Evolutionary conservation across 2,329 filamentous ascomycete genomes (phyloP), one percentile per base, ranked within the genome.

Genomic region (Arthroderma sp.): DNA sequence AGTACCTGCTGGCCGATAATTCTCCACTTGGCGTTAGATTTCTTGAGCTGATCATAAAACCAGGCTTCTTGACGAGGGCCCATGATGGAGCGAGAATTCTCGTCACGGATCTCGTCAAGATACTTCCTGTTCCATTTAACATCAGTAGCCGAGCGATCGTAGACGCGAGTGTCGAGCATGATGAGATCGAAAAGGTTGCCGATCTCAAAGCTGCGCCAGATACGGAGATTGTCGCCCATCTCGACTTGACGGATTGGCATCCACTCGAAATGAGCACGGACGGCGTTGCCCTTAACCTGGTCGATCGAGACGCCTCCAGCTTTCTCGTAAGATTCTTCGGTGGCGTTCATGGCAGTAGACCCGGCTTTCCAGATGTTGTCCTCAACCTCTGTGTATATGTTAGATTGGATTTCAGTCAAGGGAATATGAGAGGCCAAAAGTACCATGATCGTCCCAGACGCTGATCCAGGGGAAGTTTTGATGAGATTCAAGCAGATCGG

Each of bases 21-120:
- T 36, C 82, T 70, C 83, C 83, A 87, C 1, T 73, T 71, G 0
- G 82, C 78, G 27, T 77, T 78, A 29, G 78, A 81, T 40, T 71
- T 59, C 4, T 68, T 69, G 5, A 84, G 65, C 36, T 70, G 64
- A 38, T 70, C 69, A 58, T 82, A 83, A 62, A 85, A 80, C 83
- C 83, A 87, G 53, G 76, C 74, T 60, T 87, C 83, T 57, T 87
- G 83, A 7, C 74, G 73, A 1, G 72, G 68, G 2, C 83, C 83
- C 81, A 87, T 86, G 51, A 87, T 64, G 0, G 73, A 75, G 3
- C 83, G 74, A 4, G 77, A 73, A 2, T 79, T 75, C 45, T 86
- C 80, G 51, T 85, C 74, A 11, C 71, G 75, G 47, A 86, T 80
- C 1, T 66, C 54, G 48, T 75, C 68, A 37, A 82, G 66, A 55